Evolutionary conservation across 176 grass and related monocot species (phyloP).

Genomic region (Cenchrus purpureus): DNA sequence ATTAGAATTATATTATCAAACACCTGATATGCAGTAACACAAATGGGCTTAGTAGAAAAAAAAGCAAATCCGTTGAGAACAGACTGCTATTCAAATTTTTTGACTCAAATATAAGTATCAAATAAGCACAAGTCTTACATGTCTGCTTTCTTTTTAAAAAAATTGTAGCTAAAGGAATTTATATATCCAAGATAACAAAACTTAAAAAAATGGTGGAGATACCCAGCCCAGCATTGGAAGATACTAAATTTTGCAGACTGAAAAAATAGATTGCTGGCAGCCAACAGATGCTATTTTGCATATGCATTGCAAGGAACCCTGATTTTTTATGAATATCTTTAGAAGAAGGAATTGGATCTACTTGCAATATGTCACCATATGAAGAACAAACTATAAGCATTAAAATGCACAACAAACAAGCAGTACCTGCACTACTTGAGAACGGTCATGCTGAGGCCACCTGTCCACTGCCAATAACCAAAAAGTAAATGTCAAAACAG

Average conservation of each 20-base stretch:
- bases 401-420: slow-evolving; percentile 21
- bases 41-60: too few relatives aligned
- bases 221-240: background rate
- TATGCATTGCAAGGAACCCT: background rate
- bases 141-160: too few relatives aligned
- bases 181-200: too few relatives aligned
- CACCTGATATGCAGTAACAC: too few relatives aligned
- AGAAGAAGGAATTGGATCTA: background rate
- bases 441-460: slow-evolving; percentile 57
- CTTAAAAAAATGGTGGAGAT: too few relatives aligned
- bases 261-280: background rate
- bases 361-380: slow-evolving; percentile 4
- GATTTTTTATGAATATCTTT: background rate
- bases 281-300: background rate
- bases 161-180: too few relatives aligned
- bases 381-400: slow-evolving; percentile 1
- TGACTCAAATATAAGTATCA: too few relatives aligned
- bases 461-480: slow-evolving; percentile 40
- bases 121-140: too few relatives aligned
- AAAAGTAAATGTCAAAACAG: background rate
- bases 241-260: background rate
- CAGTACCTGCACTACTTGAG: slow-evolving; percentile 72
- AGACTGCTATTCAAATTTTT: too few relatives aligned
- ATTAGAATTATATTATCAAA: too few relatives aligned
- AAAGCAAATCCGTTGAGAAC: too few relatives aligned